Base-by-base conservation (phyloP, 345 rosid species). In the Tarenaya hassleriana region DNA sequence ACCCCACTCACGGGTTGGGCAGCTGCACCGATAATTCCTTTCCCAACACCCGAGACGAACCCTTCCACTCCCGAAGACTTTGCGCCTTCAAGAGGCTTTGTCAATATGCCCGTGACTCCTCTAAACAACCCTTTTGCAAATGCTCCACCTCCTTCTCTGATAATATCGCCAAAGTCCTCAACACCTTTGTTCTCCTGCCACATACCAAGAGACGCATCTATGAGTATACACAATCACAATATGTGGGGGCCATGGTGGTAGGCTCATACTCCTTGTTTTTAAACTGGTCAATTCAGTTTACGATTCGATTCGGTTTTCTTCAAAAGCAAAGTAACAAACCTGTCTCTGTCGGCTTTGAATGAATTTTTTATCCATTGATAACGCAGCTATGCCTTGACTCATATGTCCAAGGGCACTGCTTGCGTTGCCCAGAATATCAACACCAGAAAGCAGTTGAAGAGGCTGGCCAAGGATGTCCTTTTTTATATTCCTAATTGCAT, bases 1-100 rank as follows among this genome's bases (percentile, higher is more conserved):
- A 86, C 97, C 63, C 99, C 97, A 44, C 99, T 88, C 60, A 94
- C 97, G 20, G 97, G 99, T 66, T 94, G 99, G 45, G 99, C 99
- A 69, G 99, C 95, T 55, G 79, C 99, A 53, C 99, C 99, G 11
- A 88, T 86, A 63, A 86, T 69, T 62, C 99, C 99, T 75, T 94
- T 94, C 50, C 99, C 99, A 55, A 94, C 86, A 44, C 99, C 99
- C 61, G 86, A 90, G 61, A 86, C 95, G 63, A 94, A 94, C 46
- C 99, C 98, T 65, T 88, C 98, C 17, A 92, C 95, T 21, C 97
- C 99, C 51, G 94, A 86, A 64, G 75, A 52, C 71, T 94, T 94
- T 50, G 99, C 99, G 50, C 97, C 99, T 75, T 94, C 97, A 18
- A 88, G 82, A 69, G 99, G 99, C 69, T 94, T 88, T 7, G 97